A percentile compares a stretch with the other conserved stretches of the same genome.
Evolutionary conservation across 148 eudicot species (phyloP).

Genomic region (Heliosperma pusillum): DNA sequence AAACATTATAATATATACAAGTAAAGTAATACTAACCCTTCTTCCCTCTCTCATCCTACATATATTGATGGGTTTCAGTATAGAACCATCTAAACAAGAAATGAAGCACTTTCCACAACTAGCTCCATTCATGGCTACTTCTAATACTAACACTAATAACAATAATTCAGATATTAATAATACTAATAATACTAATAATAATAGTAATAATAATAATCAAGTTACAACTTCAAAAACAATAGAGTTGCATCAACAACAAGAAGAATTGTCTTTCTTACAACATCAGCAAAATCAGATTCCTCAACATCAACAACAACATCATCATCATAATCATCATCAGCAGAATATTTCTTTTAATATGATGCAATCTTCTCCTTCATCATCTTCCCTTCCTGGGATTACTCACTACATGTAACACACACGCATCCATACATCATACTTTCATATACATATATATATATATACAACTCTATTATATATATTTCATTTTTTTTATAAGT

Average conservation of each 20-base stretch:
- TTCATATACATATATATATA: not conserved
- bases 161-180: not conserved
- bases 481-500: not conserved
- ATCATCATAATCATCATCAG: conserved; percentile 20
- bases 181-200: conserved; percentile 1
- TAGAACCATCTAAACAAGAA: not conserved
- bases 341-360: conserved; percentile 33
- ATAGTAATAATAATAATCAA: not conserved
- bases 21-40: not conserved
- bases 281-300: conserved; percentile 19
- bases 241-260: conserved; percentile 18
- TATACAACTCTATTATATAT: not conserved
- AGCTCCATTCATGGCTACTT: conserved; percentile 20
- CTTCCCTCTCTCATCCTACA: conserved; percentile 13
- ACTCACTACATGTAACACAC: conserved; percentile 26
- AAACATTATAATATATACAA: not conserved
- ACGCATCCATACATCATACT: not conserved
- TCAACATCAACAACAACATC: conserved; percentile 21
- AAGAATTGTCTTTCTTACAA: conserved; percentile 24
- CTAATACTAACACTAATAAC: not conserved
- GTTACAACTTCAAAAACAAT: not conserved
- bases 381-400: conserved; percentile 30
- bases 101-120: conserved; percentile 14
- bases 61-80: conserved; percentile 3
- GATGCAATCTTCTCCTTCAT: conserved; percentile 40